Evolutionary conservation across 345 rosid species (phyloP), one percentile per base, ranked within the genome.

Genomic region (Arabidopsis thaliana): DNA sequence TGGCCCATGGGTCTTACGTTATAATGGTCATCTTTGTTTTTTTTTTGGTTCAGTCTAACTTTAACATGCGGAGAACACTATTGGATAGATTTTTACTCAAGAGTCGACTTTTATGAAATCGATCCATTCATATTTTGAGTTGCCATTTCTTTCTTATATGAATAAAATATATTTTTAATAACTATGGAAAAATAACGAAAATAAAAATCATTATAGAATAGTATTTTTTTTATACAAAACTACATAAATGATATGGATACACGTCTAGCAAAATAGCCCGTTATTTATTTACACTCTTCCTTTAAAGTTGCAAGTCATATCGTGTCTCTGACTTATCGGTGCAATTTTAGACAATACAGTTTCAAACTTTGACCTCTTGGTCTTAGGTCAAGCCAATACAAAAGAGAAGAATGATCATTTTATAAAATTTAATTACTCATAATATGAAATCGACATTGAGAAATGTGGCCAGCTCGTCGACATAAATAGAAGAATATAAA

Each of bases 381-480:
- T 74, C 72, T 65, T 38, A 40, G 66, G 72, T 74, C 66, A 66
- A 57, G 51, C 78, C 59, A n/a, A 48, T 25, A 65, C 66, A 74
- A 46, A 65, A 59, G 30, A 7, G n/a, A 57, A 60, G 73, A 75
- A 67, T 67, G 33, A 32, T 38, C 79, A 5, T 13, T 59, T 23
- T 5, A 8, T 22, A 38, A 58, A 58, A 20, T 74, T 41, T 42
- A 45, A 41, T 38, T 42, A 45, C 50, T 38, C 7, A 13, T 52
- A 32, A 24, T 59, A 49, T 67, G 73, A 59, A 67, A 38, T 59
- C 68, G 61, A 67, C 37, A 75, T 38, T 23, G 55, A 37, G 28
- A 50, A 30, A 41, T 40, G 62, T 75, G 68, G 42, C 74, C 45
- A 68, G 49, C 48, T 34, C 46, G 36, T 51, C 34, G 53, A 62